Conservation (phyloP, 2,329 filamentous ascomycete species). For the Diaporthe batatas region DNA sequence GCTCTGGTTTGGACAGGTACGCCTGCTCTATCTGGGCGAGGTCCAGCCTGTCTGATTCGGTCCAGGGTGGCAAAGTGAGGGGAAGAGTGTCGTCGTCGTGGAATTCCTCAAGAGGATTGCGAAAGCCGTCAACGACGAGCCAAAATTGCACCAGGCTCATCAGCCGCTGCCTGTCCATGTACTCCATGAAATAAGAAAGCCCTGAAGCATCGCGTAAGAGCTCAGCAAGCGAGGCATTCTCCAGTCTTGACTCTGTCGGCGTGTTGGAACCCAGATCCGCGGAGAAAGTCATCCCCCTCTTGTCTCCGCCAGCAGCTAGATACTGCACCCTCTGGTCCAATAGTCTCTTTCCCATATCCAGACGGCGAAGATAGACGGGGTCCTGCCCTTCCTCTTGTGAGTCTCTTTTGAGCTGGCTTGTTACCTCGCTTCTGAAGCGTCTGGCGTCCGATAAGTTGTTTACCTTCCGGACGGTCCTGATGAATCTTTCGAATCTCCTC, state of each 20-base stretch:
- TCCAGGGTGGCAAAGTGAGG: slow-evolving; percentile 77
- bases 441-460: slow-evolving; percentile 94
- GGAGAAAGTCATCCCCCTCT: slow-evolving; percentile 50
- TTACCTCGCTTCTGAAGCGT: slow-evolving; percentile 90
- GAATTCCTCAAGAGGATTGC: slow-evolving; percentile 91
- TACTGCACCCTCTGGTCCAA: slow-evolving; percentile 90
- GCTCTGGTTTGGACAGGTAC: slow-evolving; percentile 85
- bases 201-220: slow-evolving; percentile 91
- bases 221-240: slow-evolving; percentile 83
- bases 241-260: slow-evolving; percentile 70
- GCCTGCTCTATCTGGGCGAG: slow-evolving; percentile 92
- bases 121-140: slow-evolving; percentile 96
- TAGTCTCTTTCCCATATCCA: slow-evolving; percentile 92
- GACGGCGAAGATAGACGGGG: slow-evolving; percentile 84
- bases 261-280: slow-evolving; percentile 47
- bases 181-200: slow-evolving; percentile 99
- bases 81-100: slow-evolving; percentile 77
- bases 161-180: slow-evolving; percentile 91
- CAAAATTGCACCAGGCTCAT: slow-evolving; percentile 97
- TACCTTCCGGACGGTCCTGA: slow-evolving; percentile 87
- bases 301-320: slow-evolving; percentile 77
- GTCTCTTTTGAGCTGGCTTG: slow-evolving; percentile 91
- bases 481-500: slow-evolving; percentile 93
- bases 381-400: slow-evolving; percentile 83
- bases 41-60: slow-evolving; percentile 86